Evolutionary conservation across 164 flowering plant genomes (phyloP), one percentile per base, ranked within the genome.

Genomic region (grape (Vitis vinifera)): DNA sequence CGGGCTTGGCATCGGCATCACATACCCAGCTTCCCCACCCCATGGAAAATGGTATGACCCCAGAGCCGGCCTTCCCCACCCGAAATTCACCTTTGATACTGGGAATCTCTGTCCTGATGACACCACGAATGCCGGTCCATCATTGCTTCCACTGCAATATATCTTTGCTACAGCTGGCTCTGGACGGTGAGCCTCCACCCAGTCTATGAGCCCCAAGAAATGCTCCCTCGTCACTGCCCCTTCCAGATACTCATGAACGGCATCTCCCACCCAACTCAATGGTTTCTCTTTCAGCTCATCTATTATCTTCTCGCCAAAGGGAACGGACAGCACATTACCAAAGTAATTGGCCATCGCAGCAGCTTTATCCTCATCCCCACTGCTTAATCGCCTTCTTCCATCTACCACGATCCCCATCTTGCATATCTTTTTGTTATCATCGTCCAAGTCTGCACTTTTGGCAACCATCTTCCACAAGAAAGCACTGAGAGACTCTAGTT

Each of bases 1-100:
- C 0, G 85, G 71, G 50, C 80, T 80, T 4, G 87, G 89, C 89
- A 85, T 85, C 11, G 91, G 89, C 89, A 85, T 87, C 15, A 87
- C 23, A 19, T 19, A 19, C 23, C 23, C 23, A 19, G 23, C 23
- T 19, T 19, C 23, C 23, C 23, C 23, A 0, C 82, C 85, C 88
- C 88, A 81, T 0, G 87, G 87, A 47, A 84, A 85, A 75, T 86
- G 84, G 73, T 87, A 85, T 1, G 89, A 87, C 55, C 87, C 85
- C 44, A 87, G 75, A 0, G 31, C 63, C 12, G 87, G 86, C 49
- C 7, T 11, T 0, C 93, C 94, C 90, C 91, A 89, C 57, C 91
- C 89, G 59, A 89, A 89, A 48, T 89, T 84, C 65, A 86, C 71
- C 65, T 78, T 73, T 4, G 49, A 48, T 4, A 73, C 85, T 14